Conservation (phyloP, 225 moss, liverwort and hornwort species). For the Polytrichum commune region DNA sequence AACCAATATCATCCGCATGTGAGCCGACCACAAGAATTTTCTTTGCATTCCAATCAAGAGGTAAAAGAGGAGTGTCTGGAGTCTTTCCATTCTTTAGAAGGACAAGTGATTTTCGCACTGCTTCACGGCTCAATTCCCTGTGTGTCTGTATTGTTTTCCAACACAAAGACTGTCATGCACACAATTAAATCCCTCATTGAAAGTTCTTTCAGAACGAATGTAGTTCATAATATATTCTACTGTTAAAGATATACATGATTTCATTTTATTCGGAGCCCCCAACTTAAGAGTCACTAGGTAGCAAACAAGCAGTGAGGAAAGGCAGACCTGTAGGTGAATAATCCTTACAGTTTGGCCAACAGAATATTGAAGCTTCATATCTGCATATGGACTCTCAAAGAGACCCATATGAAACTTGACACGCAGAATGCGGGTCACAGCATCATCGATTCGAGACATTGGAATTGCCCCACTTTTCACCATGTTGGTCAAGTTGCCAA, state of each 20-base stretch:
- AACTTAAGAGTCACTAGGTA: neutral
- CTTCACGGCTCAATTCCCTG: slow-evolving; percentile 55
- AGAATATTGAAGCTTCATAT: slow-evolving; percentile 19
- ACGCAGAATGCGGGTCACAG: slow-evolving; percentile 56
- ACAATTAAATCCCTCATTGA: neutral
- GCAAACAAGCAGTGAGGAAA: neutral
- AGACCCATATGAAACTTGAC: slow-evolving; percentile 62
- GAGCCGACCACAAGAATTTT: slow-evolving; percentile 61
- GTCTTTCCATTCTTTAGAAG: slow-evolving; percentile 47
- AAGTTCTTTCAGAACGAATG: no score
- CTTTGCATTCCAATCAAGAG: slow-evolving; percentile 40
- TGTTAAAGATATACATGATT: no score
- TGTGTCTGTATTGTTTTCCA: slow-evolving; percentile 29
- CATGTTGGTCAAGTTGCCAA: slow-evolving; percentile 50
- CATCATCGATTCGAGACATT: slow-evolving; percentile 52
- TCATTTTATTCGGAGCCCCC: neutral
- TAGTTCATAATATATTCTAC: no score
- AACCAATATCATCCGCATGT: slow-evolving; percentile 65
- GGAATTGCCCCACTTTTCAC: slow-evolving; percentile 36
- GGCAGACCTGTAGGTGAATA: neutral
- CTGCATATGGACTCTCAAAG: slow-evolving; percentile 38
- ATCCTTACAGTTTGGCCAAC: slow-evolving; percentile 38
- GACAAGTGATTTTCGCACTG: slow-evolving; percentile 56
- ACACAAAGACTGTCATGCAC: neutral
- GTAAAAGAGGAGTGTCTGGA: slow-evolving; percentile 25